phyloP scores from a whole-genome alignment of 352 stramenopile genomes.

The Elongisporangium undulatum region DNA sequence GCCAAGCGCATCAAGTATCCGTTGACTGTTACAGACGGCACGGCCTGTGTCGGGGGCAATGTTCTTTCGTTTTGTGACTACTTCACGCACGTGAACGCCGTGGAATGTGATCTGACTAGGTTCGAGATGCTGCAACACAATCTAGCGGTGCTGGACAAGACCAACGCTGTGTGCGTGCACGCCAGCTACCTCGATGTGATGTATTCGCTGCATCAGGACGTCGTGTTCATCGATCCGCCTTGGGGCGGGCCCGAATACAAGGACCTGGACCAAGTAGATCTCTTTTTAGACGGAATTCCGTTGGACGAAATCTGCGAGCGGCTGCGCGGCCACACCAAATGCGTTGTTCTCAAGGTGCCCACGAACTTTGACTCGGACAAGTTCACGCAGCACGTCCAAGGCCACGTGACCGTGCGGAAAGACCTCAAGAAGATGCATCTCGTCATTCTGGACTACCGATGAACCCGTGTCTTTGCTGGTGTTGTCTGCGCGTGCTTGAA shows the following conservation, averaged over 20 bases:
- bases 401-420: slow-evolving; percentile 45
- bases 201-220: slow-evolving; percentile 62
- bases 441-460: slow-evolving; percentile 57
- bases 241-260: slow-evolving; percentile 84
- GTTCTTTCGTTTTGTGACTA: slow-evolving; percentile 77
- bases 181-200: slow-evolving; percentile 72
- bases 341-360: slow-evolving; percentile 76
- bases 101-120: slow-evolving; percentile 60
- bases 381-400: slow-evolving; percentile 53
- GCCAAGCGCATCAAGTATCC: slow-evolving; percentile 26
- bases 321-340: slow-evolving; percentile 37
- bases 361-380: slow-evolving; percentile 80
- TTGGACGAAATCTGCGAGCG: slow-evolving; percentile 61
- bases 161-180: slow-evolving; percentile 53
- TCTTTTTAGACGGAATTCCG: slow-evolving; percentile 58
- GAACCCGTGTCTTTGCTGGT: background rate
- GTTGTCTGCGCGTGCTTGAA: background rate
- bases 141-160: slow-evolving; percentile 48
- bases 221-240: slow-evolving; percentile 81
- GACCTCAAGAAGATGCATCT: slow-evolving; percentile 83
- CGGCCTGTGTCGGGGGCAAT: slow-evolving; percentile 79
- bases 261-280: slow-evolving; percentile 57
- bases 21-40: slow-evolving; percentile 65
- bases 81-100: slow-evolving; percentile 69
- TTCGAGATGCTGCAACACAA: slow-evolving; percentile 79